Evolutionary conservation across 441 rosid genomes (phyloP).

Genomic region (Gossypium aridum): DNA sequence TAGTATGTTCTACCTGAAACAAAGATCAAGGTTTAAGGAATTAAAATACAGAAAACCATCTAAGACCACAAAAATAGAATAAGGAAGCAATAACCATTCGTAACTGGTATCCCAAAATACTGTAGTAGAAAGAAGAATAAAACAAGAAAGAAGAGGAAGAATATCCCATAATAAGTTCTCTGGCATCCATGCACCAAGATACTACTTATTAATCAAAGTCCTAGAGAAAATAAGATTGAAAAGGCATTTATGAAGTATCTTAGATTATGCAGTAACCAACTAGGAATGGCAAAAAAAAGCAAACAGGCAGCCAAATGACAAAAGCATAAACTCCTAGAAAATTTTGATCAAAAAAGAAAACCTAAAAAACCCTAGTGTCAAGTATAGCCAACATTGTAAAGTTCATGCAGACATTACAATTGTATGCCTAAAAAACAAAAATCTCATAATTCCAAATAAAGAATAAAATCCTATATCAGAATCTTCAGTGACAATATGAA

Average conservation of each 20-base stretch:
- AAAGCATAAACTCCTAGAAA: neutral
- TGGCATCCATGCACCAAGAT: neutral
- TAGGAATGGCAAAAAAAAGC: neutral
- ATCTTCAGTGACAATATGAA: neutral
- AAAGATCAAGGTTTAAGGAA: neutral
- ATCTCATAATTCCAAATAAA: neutral
- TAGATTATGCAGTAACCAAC: neutral
- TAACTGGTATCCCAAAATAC: neutral
- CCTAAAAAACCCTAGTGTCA: neutral
- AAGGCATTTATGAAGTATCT: neutral
- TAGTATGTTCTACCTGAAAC: neutral
- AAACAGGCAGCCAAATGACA: constrained; percentile 5
- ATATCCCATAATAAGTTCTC: neutral
- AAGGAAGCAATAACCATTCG: neutral
- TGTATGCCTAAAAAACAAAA: neutral
- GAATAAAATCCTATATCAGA: neutral
- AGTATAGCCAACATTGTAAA: neutral
- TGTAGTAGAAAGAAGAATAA: neutral
- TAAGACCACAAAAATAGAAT: neutral
- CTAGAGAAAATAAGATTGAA: neutral
- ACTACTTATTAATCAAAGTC: neutral
- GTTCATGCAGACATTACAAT: neutral
- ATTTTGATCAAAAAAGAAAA: neutral
- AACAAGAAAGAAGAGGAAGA: neutral
- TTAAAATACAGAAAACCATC: neutral